These are phyloP conservation scores for Lecanoromycetidae sp. DNA, from an alignment of 2,329 filamentous ascomycete species.

Conservation along the genomic window DNA sequence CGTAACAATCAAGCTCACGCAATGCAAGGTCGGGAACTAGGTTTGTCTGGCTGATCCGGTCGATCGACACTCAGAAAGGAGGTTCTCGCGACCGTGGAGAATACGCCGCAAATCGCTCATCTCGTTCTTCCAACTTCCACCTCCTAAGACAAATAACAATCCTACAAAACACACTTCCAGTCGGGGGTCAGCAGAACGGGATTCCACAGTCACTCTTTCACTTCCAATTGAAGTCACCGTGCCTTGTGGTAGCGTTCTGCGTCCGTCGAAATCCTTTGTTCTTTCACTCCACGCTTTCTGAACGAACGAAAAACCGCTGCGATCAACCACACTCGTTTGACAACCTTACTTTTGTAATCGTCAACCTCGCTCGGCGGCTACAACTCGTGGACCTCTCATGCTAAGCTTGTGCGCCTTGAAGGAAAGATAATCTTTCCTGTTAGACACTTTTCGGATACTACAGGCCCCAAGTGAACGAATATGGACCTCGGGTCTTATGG, in stretches of 20 bases:
- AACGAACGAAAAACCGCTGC: not conserved
- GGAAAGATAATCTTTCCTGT: too few relatives aligned
- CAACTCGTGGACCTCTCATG: too few relatives aligned
- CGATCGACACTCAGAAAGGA: not conserved
- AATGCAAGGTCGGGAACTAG: not conserved
- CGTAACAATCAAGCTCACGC: not conserved
- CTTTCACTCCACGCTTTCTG: not conserved
- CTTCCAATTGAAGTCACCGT: not conserved
- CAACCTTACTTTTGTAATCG: not conserved
- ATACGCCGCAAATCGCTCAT: slow-evolving; percentile 10
- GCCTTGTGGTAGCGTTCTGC: not conserved
- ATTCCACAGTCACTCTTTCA: slow-evolving; percentile 1
- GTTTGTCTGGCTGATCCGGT: not conserved
- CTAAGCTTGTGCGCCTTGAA: too few relatives aligned
- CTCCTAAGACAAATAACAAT: not conserved
- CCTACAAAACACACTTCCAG: not conserved
- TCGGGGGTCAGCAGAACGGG: not conserved
- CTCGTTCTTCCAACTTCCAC: not conserved
- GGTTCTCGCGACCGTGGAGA: slow-evolving; percentile 1
- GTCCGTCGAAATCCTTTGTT: not conserved
- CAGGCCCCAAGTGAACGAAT: too few relatives aligned
- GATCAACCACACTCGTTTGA: not conserved
- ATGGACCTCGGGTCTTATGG: slow-evolving; percentile 14
- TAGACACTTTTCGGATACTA: too few relatives aligned
- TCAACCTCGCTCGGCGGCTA: not conserved